Conservation (phyloP, 331 rosid species). For the Acacia pycnantha region DNA sequence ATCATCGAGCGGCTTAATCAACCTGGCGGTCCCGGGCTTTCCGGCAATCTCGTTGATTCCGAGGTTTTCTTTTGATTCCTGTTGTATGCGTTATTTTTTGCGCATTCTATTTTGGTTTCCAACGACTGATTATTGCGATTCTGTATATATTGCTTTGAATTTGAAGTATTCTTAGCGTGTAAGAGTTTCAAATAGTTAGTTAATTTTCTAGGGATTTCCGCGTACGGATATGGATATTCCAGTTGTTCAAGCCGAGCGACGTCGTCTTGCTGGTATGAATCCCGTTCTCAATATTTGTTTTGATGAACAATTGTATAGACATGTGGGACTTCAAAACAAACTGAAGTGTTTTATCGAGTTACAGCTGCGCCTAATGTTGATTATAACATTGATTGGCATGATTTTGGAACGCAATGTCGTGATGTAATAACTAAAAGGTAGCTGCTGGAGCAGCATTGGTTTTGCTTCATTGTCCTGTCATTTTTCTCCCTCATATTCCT, state of each 20-base stretch:
- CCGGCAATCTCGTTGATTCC: conserved; percentile 68
- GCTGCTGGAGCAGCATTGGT: not conserved
- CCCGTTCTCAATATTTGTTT: not conserved
- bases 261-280: conserved; percentile 67
- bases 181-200: not conserved
- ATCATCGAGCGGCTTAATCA: conserved; percentile 72
- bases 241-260: conserved; percentile 65
- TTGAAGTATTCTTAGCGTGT: not conserved
- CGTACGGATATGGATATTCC: conserved; percentile 84
- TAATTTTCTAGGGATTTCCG: conserved; percentile 75
- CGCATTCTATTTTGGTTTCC: not conserved
- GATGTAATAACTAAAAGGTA: not conserved
- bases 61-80: conserved; percentile 43
- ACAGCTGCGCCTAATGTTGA: not conserved
- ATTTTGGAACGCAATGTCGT: not conserved
- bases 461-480: not conserved
- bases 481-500: not conserved
- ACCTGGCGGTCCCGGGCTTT: conserved; percentile 84
- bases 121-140: not conserved
- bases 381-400: not conserved
- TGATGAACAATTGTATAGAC: not conserved
- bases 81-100: not conserved
- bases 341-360: not conserved
- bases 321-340: not conserved
- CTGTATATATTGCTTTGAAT: not conserved